phyloP scores from a whole-genome alignment of 2,329 filamentous ascomycete species.

The Scorias spongiosa region DNA sequence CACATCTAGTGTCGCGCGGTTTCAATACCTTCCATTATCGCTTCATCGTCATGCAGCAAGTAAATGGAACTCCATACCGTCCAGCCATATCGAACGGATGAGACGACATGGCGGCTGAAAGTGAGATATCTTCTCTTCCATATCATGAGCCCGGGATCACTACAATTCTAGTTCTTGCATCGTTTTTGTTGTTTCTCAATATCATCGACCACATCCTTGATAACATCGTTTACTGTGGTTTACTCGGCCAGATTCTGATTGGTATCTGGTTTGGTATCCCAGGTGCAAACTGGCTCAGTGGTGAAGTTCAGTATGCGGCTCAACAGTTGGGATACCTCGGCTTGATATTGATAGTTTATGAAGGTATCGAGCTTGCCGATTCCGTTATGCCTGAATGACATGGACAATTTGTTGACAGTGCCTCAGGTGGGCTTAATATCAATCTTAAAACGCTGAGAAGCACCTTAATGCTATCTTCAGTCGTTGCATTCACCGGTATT shows the following conservation, averaged over 20 bases:
- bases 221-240: conserved; percentile 50
- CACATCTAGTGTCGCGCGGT: too few relatives aligned
- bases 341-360: conserved; percentile 55
- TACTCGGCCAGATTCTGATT: conserved; percentile 56
- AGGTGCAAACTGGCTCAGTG: conserved; percentile 44
- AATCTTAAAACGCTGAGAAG: conserved; percentile 39
- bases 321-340: conserved; percentile 58
- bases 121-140: not conserved
- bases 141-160: not conserved
- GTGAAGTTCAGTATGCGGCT: conserved; percentile 37
- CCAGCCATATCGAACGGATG: too few relatives aligned
- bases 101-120: too few relatives aligned
- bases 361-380: conserved; percentile 32
- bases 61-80: too few relatives aligned
- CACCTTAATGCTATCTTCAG: conserved; percentile 44
- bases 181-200: not conserved
- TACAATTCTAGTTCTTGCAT: not conserved
- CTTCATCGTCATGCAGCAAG: too few relatives aligned
- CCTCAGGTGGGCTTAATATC: conserved; percentile 42
- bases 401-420: conserved; percentile 3
- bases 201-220: conserved; percentile 47
- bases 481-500: conserved; percentile 53
- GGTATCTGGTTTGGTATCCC: conserved; percentile 57
- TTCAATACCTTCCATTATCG: too few relatives aligned
- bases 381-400: conserved; percentile 1